Conservation (phyloP, 169 alveolate species). For the Eimeria acervulina region DNA sequence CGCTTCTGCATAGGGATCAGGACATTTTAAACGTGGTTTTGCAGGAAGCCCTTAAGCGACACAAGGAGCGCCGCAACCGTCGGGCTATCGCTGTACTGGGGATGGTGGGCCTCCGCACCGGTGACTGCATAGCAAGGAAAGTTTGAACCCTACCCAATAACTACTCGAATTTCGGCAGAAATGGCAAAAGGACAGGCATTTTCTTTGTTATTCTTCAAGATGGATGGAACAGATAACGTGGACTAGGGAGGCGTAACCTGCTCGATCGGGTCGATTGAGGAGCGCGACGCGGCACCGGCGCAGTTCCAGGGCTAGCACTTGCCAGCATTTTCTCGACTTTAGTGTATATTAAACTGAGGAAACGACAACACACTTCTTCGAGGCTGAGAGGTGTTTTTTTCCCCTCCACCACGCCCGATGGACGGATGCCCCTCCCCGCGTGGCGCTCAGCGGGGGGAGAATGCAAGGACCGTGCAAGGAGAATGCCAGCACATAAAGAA, state of each 20-base stretch:
- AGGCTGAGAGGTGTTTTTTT: not conserved
- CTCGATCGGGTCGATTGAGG: not conserved
- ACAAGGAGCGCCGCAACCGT: not conserved
- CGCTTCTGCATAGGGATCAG: not conserved
- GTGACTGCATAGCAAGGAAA: not conserved
- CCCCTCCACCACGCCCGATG: not conserved
- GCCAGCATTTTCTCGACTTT: not conserved
- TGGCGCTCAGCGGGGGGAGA: not conserved
- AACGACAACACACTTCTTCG: not conserved
- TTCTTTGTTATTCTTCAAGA: not conserved
- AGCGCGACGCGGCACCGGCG: not conserved
- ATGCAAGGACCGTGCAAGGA: not conserved
- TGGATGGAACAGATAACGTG: not conserved
- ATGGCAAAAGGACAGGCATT: not conserved
- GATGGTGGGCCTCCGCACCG: not conserved
- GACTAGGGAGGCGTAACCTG: not conserved
- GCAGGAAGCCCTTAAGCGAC: too few species aligned
- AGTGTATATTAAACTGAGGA: not conserved
- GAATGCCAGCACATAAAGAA: not conserved
- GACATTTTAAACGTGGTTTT: not conserved
- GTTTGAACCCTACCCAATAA: not conserved
- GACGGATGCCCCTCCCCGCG: not conserved
- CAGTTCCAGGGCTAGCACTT: not conserved
- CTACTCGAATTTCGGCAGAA: not conserved
- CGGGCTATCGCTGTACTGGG: too few species aligned